phyloP scores from a whole-genome alignment of 2,329 filamentous ascomycete genomes.

The Trichoderma atrobrunneum region DNA sequence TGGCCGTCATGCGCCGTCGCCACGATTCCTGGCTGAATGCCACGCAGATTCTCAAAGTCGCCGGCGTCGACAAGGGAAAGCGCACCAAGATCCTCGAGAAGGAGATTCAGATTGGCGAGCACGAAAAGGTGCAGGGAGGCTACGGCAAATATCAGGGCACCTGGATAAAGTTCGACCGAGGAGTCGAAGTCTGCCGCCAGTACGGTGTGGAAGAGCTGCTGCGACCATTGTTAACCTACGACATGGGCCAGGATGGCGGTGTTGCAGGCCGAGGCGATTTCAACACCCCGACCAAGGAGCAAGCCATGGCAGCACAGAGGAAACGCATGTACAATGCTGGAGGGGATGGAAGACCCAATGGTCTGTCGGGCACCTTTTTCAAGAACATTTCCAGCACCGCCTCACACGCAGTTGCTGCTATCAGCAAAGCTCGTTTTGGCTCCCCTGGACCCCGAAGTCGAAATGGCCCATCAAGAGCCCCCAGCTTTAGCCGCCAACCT shows the following conservation, averaged over 20 bases:
- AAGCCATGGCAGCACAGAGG: constrained; percentile 92
- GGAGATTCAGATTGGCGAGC: constrained; percentile 91
- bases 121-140: constrained; percentile 97
- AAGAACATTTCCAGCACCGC: constrained; percentile 94
- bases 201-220: constrained; percentile 75
- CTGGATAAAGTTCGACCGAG: constrained; percentile 93
- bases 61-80: constrained; percentile 95
- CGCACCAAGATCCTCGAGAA: constrained; percentile 97
- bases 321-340: constrained; percentile 80
- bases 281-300: constrained; percentile 96
- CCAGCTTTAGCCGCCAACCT: constrained; percentile 68
- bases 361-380: constrained; percentile 84
- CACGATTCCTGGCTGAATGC: constrained; percentile 97
- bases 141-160: constrained; percentile 99
- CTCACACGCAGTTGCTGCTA: constrained; percentile 88
- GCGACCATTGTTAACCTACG: constrained; percentile 72
- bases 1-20: constrained; percentile 93
- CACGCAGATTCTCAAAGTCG: constrained; percentile 96
- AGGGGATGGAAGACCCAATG: constrained; percentile 65
- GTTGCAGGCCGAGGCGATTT: constrained; percentile 70
- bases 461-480: constrained; percentile 62
- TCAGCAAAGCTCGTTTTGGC: constrained; percentile 93
- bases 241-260: constrained; percentile 74
- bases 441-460: constrained; percentile 71
- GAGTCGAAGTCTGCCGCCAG: constrained; percentile 83